Base-by-base conservation (phyloP, 139 green algal species). In the Chlorella vulgaris region DNA sequence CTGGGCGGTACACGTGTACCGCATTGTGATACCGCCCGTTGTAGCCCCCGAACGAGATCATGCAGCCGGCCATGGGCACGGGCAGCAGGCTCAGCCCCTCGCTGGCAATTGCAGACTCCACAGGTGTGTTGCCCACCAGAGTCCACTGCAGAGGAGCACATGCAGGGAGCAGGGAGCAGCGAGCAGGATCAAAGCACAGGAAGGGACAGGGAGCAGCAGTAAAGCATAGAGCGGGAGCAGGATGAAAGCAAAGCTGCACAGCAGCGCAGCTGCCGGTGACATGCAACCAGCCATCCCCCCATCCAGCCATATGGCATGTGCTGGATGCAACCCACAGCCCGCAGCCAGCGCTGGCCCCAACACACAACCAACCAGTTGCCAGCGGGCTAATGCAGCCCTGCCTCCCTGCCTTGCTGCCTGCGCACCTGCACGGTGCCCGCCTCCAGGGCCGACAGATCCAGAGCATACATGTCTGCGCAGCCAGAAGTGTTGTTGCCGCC, bases 401-500 rank as follows among this genome's bases (percentile, higher is more conserved):
- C n/a, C n/a, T n/a, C n/a, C n/a, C n/a, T n/a, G n/a, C n/a, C n/a
- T n/a, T n/a, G n/a, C 15, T 21, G n/a, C 40, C 21, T 19, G 62
- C 69, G n/a, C 66, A 78, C 83, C 60, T 53, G 43, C 51, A 40
- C 62, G 10, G 63, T 47, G 0, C 76, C 81, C 1, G 28, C 28
- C 13, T 36, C 77, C 22, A 89, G 31, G 78, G 53, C 43, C 2
- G 82, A 77, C 3, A 98, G 82, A 79, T 98, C 94, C 47, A 97
- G 89, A 3, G 87, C 84, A 36, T 96, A 86, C 83, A 96, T 91
- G 85, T 98, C 96, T 6, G 94, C 91, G 85, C 94, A 96, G 67
- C 94, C 95, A 60, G 78, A 39, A 22, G 80, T 81, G 82, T 98
- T 98, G 90, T 98, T 97, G 47, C 95, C 96, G 24, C 96, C 96